A percentile compares a stretch with the other conserved stretches of the same genome.
phyloP scores from a whole-genome alignment of 306 rosid species.

The Acmispon strigosus region DNA sequence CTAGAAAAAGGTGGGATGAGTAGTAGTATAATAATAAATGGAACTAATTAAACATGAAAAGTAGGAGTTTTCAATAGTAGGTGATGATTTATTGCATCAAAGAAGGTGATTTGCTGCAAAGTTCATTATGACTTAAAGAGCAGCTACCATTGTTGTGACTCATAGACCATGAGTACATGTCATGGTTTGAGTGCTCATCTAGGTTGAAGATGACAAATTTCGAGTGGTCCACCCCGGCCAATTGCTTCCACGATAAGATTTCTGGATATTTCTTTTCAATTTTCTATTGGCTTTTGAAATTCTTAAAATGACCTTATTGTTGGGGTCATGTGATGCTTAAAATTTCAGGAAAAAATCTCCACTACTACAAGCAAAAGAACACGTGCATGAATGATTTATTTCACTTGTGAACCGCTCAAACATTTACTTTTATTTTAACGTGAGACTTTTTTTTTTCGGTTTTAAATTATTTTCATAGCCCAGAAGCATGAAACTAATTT shows the following conservation, averaged over 20 bases:
- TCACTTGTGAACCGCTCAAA: too few relatives aligned
- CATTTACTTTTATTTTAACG: too few relatives aligned
- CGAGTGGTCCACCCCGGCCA: slow-evolving; percentile 28
- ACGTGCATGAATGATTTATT: too few relatives aligned
- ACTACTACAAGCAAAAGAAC: too few relatives aligned
- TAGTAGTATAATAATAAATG: background rate
- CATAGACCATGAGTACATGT: background rate
- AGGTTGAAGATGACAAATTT: slow-evolving; percentile 22
- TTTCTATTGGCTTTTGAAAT: background rate
- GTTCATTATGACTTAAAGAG: background rate
- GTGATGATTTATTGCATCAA: slow-evolving; percentile 22
- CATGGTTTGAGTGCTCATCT: slow-evolving; percentile 31
- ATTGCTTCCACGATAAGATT: slow-evolving; percentile 9
- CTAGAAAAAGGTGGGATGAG: background rate
- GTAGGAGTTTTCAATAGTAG: background rate
- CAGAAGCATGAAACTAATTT: too few relatives aligned
- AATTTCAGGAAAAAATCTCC: too few relatives aligned
- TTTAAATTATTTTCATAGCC: too few relatives aligned
- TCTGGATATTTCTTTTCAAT: slow-evolving; percentile 1
- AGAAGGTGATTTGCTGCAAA: slow-evolving; percentile 29
- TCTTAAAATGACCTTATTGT: too few relatives aligned
- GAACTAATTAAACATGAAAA: background rate
- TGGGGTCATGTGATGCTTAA: too few relatives aligned
- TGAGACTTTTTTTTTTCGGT: too few relatives aligned
- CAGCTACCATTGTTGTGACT: slow-evolving; percentile 8